These are phyloP conservation scores for Macrocybe gigantea DNA, from an alignment of 768 basidiomycete species.

Conservation along the genomic window DNA sequence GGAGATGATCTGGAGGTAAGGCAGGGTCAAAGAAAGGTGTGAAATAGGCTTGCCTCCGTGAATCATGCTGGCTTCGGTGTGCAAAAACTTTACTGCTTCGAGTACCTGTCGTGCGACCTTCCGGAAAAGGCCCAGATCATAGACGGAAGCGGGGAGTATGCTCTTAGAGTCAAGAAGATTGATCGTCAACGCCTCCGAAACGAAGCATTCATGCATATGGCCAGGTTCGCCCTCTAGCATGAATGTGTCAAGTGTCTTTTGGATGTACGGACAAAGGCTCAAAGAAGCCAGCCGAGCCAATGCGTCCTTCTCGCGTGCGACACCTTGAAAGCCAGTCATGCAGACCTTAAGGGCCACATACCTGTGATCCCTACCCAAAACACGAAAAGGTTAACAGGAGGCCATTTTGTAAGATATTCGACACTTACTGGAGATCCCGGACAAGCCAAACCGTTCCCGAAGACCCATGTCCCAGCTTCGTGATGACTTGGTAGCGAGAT, in stretches of 20 bases:
- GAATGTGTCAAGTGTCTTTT: neutral
- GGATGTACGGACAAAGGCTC: neutral
- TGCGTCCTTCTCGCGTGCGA: too few species aligned
- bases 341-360: constrained; percentile 11
- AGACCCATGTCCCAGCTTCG: constrained; percentile 26
- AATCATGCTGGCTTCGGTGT: constrained; percentile 9
- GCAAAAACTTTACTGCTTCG: constrained; percentile 9
- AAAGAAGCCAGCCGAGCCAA: too few species aligned
- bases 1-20: too few species aligned
- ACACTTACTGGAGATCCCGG: constrained; percentile 13
- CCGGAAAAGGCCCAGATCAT: neutral
- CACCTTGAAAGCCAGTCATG: neutral
- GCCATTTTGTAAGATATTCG: neutral
- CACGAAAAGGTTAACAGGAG: neutral
- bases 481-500: constrained; percentile 22
- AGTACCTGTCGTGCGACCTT: constrained; percentile 3
- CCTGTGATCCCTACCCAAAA: constrained; percentile 1
- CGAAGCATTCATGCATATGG: neutral
- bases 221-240: neutral
- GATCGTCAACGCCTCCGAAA: neutral
- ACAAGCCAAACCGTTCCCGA: constrained; percentile 22
- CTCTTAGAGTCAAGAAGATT: neutral
- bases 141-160: neutral
- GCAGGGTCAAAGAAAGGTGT: too few species aligned
- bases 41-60: constrained; percentile 9